Evolutionary conservation across 129 eudicot species (phyloP).

Genomic region (Solidago caesia): DNA sequence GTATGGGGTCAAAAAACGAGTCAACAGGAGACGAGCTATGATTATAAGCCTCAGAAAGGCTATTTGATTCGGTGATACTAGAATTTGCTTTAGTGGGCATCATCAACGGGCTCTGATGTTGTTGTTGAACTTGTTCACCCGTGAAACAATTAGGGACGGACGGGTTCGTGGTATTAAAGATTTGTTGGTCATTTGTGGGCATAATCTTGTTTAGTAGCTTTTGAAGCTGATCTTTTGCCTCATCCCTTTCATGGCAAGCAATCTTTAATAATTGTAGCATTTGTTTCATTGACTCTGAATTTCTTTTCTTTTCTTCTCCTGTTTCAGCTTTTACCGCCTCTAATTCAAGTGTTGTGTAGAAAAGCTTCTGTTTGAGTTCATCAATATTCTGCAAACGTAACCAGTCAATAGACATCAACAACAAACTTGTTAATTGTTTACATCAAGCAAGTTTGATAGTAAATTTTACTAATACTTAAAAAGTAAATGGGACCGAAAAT

Average conservation of each 20-base stretch:
- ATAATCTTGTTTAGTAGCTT: constrained; percentile 46
- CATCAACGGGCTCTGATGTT: constrained; percentile 36
- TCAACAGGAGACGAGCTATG: constrained; percentile 41
- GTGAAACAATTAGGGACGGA: constrained; percentile 23
- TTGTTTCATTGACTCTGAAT: constrained; percentile 49
- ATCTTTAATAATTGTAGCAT: constrained; percentile 48
- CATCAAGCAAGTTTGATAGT: not conserved
- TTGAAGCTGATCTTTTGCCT: constrained; percentile 70
- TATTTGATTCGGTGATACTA: constrained; percentile 58
- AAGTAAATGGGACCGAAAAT: not conserved
- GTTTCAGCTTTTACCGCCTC: constrained; percentile 61
- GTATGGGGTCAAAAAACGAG: constrained; percentile 36
- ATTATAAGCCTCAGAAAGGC: constrained; percentile 35
- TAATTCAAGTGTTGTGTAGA: constrained; percentile 60
- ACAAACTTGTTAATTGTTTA: not conserved
- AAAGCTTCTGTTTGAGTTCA: constrained; percentile 66
- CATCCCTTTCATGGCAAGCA: constrained; percentile 80
- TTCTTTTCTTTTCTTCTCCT: constrained; percentile 50
- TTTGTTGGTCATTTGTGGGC: constrained; percentile 35
- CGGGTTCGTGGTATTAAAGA: constrained; percentile 8
- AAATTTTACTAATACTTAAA: not conserved
- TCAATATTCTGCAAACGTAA: constrained; percentile 43
- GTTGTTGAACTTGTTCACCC: constrained; percentile 23
- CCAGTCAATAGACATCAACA: not conserved
- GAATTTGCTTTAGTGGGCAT: constrained; percentile 55